phyloP scores from a whole-genome alignment of 495 filamentous ascomycete species.

The Aspergillus coremiiformis region DNA sequence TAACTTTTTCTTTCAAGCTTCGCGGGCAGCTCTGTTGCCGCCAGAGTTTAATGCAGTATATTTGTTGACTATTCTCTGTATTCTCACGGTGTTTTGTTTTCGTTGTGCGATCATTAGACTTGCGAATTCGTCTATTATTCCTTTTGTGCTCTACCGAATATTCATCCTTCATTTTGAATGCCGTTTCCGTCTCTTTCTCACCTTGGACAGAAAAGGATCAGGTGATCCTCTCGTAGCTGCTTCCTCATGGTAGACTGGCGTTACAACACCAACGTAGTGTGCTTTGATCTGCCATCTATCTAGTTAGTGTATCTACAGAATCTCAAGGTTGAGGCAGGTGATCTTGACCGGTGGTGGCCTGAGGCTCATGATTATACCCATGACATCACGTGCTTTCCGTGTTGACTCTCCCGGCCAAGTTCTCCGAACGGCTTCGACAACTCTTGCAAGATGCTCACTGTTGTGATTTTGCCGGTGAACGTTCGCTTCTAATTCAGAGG shows the following conservation, averaged over 20 bases:
- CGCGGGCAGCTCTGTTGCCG: slow-evolving; percentile 7
- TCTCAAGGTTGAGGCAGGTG: too few relatives aligned
- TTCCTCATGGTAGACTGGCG: too few relatives aligned
- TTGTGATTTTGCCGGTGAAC: background rate
- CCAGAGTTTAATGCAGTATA: slow-evolving; percentile 21
- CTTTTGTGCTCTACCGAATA: slow-evolving; percentile 7
- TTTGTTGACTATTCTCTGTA: slow-evolving; percentile 18
- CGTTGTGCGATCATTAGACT: slow-evolving; percentile 22
- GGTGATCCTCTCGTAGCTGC: background rate
- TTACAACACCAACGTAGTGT: too few relatives aligned
- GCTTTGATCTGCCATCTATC: too few relatives aligned
- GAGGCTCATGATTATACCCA: background rate
- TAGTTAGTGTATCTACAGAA: too few relatives aligned
- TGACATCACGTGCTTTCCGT: background rate
- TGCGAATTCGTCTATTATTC: slow-evolving; percentile 10
- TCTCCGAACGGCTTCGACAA: background rate
- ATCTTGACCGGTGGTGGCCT: too few relatives aligned
- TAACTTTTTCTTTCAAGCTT: slow-evolving; percentile 9
- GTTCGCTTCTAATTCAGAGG: background rate
- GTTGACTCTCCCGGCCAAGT: background rate
- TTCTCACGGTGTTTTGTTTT: slow-evolving; percentile 17
- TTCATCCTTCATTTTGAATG: slow-evolving; percentile 10
- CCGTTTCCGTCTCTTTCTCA: slow-evolving; percentile 4
- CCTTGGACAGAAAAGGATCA: background rate
- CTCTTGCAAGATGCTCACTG: background rate